Base-by-base conservation (phyloP, 495 filamentous ascomycete species). In the Echria macrotheca region DNA sequence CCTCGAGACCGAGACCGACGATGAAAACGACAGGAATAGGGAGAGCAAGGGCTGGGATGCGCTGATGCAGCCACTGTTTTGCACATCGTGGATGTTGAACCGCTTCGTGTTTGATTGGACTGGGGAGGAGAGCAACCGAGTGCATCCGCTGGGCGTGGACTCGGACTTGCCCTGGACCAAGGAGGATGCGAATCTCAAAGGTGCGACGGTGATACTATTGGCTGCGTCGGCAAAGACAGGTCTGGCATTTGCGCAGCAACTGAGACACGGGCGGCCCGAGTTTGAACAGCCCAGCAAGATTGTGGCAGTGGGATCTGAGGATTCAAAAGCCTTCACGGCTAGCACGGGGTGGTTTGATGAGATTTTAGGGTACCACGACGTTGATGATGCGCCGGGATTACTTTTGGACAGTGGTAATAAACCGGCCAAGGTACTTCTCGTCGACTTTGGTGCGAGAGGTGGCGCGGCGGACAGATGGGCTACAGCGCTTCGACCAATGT, bases 381-480 rank as follows among this genome's bases (percentile, higher is more conserved):
- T 63, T 50, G 49, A 61, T 32, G 24, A 48, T 26, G 49, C 60
- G 29, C 24, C 47, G 22, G 49, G 40, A 64, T 1, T 33, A 25
- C 4, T 32, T 38, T 25, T 14, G 14, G 51, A 69, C 19, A 59
- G 45, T n/a, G 41, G 64, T 7, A 46, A 26, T 5, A 40, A 36
- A 2, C 36, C 35, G 5, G 36, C 4, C 7, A 76, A 73, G 51
- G 54, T 82, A 46, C 64, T 79, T 4, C 49, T 82, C 23, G 51
- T 70, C 41, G 75, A 83, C 52, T 81, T 77, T 54, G 79, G 77
- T 11, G 69, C 69, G 0, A 61, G 79, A 11, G 69, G 51, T 5
- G 58, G 59, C 44, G 68, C 65, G 0, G 54, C 63, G 1, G 48
- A 60, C n/a, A 44, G 60, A 9, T 70, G 77, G 59, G 60, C 61